These are phyloP conservation scores for Pleurotus salmoneostramineus DNA, from an alignment of 768 basidiomycete genomes.

Conservation along the genomic window DNA sequence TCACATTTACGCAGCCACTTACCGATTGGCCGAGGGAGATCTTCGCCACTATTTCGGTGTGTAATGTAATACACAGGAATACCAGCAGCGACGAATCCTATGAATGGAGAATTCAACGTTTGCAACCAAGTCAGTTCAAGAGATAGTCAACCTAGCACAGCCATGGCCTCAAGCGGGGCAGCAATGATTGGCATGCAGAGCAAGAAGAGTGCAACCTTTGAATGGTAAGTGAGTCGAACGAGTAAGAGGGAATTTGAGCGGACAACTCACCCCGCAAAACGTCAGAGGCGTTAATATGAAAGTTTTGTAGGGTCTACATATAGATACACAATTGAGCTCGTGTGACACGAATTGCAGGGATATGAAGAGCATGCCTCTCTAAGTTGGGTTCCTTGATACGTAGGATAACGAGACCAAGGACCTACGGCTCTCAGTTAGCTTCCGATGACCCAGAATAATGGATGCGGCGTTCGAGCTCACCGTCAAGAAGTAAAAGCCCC, in stretches of 20 bases:
- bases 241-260: not conserved
- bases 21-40: slow-evolving; percentile 38
- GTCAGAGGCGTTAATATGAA: slow-evolving; percentile 88
- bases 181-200: slow-evolving; percentile 94
- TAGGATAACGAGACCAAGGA: slow-evolving; percentile 83
- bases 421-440: slow-evolving; percentile 35
- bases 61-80: slow-evolving; percentile 84
- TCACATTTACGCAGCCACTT: slow-evolving; percentile 18
- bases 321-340: not conserved
- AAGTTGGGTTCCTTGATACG: slow-evolving; percentile 89
- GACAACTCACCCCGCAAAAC: slow-evolving; percentile 73
- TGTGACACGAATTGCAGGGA: not conserved
- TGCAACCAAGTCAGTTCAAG: not conserved
- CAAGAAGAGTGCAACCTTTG: slow-evolving; percentile 81
- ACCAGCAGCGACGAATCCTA: slow-evolving; percentile 77
- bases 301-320: slow-evolving; percentile 82
- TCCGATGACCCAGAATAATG: not conserved
- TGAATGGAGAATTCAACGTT: slow-evolving; percentile 1
- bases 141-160: slow-evolving; percentile 69
- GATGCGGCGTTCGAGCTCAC: slow-evolving; percentile 34
- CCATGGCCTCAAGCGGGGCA: slow-evolving; percentile 82
- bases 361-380: slow-evolving; percentile 49
- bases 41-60: slow-evolving; percentile 42
- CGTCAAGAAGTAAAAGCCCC: slow-evolving; percentile 86
- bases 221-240: slow-evolving; percentile 3